phyloP scores from a whole-genome alignment of 139 green algal genomes.

The Diplosphaera chodatii region DNA sequence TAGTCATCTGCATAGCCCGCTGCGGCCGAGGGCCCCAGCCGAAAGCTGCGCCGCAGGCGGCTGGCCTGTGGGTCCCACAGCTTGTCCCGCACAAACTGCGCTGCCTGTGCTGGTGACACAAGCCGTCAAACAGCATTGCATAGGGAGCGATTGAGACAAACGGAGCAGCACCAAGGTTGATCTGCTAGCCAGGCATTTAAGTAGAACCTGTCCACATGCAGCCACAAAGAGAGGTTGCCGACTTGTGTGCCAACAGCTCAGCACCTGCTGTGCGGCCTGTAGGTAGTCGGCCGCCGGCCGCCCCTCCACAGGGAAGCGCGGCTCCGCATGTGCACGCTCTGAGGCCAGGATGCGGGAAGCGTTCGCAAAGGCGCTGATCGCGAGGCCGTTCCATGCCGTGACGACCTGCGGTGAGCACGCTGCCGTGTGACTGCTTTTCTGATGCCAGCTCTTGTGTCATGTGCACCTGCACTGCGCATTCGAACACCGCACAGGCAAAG shows the following conservation, averaged over 20 bases:
- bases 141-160: too few relatives aligned
- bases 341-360: slow-evolving; percentile 51
- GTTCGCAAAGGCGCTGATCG: slow-evolving; percentile 65
- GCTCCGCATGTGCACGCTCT: slow-evolving; percentile 23
- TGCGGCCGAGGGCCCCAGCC: slow-evolving; percentile 39
- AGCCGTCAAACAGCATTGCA: neutral
- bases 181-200: too few relatives aligned
- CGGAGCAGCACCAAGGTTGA: too few relatives aligned
- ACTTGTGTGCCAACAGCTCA: too few relatives aligned
- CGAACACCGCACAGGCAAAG: too few relatives aligned
- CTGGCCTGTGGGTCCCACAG: slow-evolving; percentile 56
- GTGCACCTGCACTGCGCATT: too few relatives aligned
- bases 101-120: slow-evolving; percentile 19
- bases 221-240: neutral
- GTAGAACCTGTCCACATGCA: too few relatives aligned
- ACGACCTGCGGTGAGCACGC: slow-evolving; percentile 57
- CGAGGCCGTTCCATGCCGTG: slow-evolving; percentile 86
- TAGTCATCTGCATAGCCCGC: slow-evolving; percentile 77
- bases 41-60: slow-evolving; percentile 60
- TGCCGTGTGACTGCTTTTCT: too few relatives aligned
- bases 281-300: slow-evolving; percentile 49
- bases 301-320: slow-evolving; percentile 69
- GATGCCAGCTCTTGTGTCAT: too few relatives aligned
- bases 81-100: slow-evolving; percentile 55
- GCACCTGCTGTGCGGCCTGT: slow-evolving; percentile 32